Conservation (phyloP, 2,329 filamentous ascomycete species). For the Talaromyces sp. region DNA sequence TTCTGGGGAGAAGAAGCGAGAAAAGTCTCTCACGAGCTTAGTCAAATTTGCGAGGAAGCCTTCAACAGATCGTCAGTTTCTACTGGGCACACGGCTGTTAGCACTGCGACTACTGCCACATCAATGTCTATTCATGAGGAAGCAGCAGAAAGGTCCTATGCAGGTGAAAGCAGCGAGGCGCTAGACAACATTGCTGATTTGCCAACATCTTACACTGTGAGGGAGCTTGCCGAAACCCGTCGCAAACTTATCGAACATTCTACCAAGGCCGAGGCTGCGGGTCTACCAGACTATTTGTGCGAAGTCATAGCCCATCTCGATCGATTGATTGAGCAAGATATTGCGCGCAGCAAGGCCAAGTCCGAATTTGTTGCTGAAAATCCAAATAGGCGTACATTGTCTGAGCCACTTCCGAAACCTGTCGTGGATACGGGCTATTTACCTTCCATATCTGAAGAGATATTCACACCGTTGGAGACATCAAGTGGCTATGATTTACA, state of each 20-base stretch:
- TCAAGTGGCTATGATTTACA: conserved; percentile 19
- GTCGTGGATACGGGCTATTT: conserved; percentile 31
- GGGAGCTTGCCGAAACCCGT: conserved; percentile 57
- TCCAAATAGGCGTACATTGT: conserved; percentile 11
- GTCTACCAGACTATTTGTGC: conserved; percentile 51
- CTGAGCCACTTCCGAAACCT: conserved; percentile 22
- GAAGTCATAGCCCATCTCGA: conserved; percentile 61
- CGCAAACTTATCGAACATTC: conserved; percentile 55
- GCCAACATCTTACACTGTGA: conserved; percentile 51
- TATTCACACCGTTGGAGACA: conserved; percentile 21
- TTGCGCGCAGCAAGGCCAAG: conserved; percentile 19
- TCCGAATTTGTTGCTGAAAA: conserved; percentile 10
- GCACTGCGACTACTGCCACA: conserved; percentile 53
- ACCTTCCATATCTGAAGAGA: conserved; percentile 53
- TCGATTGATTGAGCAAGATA: conserved; percentile 50
- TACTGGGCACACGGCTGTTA: conserved; percentile 45
- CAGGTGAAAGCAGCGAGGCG: neutral
- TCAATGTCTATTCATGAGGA: conserved; percentile 39
- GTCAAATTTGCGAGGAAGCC: conserved; percentile 86
- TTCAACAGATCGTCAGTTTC: conserved; percentile 69
- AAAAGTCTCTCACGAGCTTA: conserved; percentile 78
- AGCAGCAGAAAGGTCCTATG: neutral
- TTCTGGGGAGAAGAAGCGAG: conserved; percentile 73
- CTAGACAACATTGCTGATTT: conserved; percentile 25
- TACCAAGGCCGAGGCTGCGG: conserved; percentile 43